Base-by-base conservation (phyloP, 257 asterid species). In the Plantago major region DNA sequence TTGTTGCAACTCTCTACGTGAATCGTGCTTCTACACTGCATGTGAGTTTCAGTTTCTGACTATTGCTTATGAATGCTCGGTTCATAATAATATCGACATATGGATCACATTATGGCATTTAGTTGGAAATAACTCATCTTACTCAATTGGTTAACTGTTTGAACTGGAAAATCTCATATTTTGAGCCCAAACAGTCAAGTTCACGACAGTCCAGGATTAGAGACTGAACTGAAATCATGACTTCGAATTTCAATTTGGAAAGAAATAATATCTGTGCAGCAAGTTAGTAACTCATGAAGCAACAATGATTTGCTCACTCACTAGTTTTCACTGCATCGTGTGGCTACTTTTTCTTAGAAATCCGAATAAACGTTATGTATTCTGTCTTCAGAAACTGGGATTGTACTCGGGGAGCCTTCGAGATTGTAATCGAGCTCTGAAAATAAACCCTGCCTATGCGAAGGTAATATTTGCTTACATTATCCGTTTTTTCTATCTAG, bases 21-120 rank as follows among this genome's bases (percentile, higher is more conserved):
- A 93, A 93, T 77, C 99, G 99, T 43, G 96, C 97, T 60, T 76
- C 90, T 56, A 58, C 94, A 42, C 65, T 93, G 75, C 81, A 84
- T 64, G 99, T 93, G 82, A 78, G 93, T 80, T 65, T 64, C 46
- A 55, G 30, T 40, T 55, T 42, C 54, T 15, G 52, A 51, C 54
- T 43, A n/a, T 59, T 63, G 52, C 60, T 15, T n/a, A 38, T 22
- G 2, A 15, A 55, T 55, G 11, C 56, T 7, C 9, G 40, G 12
- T 19, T 17, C 57, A 10, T 52, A 22, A 18, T 22, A 52, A 33
- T 53, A 11, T 12, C 19, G n/a, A 26, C 33, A 19, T n/a, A 13
- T 4, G 28, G 15, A 30, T 33, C 40, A 33, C 40, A 33, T 33
- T 49, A 42, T 46, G 46, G 45, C 38, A 19, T 56, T 65, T 40